phyloP scores from a whole-genome alignment of 345 rosid genomes.

The Sisymbrium altissimum region DNA sequence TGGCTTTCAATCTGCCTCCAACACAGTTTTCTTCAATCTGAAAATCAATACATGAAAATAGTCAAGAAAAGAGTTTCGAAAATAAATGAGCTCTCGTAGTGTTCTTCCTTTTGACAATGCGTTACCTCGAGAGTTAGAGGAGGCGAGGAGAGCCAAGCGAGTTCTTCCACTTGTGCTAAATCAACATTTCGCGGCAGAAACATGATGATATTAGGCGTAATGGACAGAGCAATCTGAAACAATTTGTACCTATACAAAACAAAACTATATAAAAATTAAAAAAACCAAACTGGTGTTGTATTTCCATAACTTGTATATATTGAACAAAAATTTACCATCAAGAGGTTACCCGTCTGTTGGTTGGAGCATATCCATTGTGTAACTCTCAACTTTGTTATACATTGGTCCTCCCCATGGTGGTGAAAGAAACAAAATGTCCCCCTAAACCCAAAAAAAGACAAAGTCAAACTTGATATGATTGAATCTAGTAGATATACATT shows the following conservation, averaged over 20 bases:
- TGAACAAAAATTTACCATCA: no score
- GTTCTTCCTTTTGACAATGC: neutral
- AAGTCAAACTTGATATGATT: neutral
- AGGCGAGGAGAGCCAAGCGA: conserved; percentile 32
- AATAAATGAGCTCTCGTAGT: neutral
- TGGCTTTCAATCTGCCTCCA: conserved; percentile 22
- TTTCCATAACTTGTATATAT: no score
- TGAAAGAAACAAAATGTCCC: conserved; percentile 42
- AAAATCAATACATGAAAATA: neutral
- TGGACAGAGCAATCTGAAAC: conserved; percentile 27
- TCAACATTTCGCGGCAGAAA: conserved; percentile 29
- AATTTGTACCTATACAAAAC: conserved; percentile 13
- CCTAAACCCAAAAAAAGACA: conserved; percentile 6
- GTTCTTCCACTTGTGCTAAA: conserved; percentile 28
- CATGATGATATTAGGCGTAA: conserved; percentile 25
- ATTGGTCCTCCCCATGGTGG: conserved; percentile 58
- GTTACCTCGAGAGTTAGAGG: conserved; percentile 30
- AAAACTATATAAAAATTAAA: neutral
- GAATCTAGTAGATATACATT: neutral
- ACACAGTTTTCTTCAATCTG: conserved; percentile 27
- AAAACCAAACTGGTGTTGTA: no score
- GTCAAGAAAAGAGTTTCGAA: neutral
- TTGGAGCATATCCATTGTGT: conserved; percentile 39
- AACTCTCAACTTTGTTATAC: conserved; percentile 36
- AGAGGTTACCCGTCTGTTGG: conserved; percentile 40